Evolutionary conservation across 2,329 filamentous ascomycete genomes (phyloP).

Genomic region (Tolypocladium nubicola): DNA sequence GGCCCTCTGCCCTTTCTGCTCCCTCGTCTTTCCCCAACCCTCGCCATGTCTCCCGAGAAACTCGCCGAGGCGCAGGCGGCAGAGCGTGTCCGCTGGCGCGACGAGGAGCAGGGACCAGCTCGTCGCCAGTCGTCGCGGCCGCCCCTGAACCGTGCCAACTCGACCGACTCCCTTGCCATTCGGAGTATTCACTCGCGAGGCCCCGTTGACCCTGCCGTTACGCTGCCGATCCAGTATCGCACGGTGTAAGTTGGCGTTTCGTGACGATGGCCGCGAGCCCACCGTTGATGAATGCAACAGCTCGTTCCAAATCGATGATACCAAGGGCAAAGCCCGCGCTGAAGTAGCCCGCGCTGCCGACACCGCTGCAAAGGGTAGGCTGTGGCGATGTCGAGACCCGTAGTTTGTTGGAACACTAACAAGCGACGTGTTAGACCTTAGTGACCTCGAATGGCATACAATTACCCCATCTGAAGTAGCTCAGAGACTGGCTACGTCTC

Average conservation of each 20-base stretch:
- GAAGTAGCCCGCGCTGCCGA: slow-evolving; percentile 29
- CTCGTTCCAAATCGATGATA: slow-evolving; percentile 47
- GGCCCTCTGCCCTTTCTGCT: background rate
- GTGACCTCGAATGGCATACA: slow-evolving; percentile 58
- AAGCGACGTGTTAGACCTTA: slow-evolving; percentile 35
- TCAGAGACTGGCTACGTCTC: slow-evolving; percentile 45
- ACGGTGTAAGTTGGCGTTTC: slow-evolving; percentile 30
- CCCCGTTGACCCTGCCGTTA: slow-evolving; percentile 13
- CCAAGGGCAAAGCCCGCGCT: slow-evolving; percentile 32
- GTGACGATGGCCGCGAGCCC: background rate
- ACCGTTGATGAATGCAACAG: slow-evolving; percentile 8
- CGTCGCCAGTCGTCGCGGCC: slow-evolving; percentile 7
- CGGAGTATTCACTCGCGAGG: slow-evolving; percentile 22
- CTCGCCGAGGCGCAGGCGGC: slow-evolving; percentile 4
- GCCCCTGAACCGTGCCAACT: slow-evolving; percentile 12
- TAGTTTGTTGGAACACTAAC: background rate
- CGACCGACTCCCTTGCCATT: slow-evolving; percentile 29
- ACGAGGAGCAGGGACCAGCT: slow-evolving; percentile 20
- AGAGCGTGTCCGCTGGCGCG: slow-evolving; percentile 25
- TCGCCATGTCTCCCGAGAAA: slow-evolving; percentile 7
- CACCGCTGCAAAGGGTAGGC: slow-evolving; percentile 32
- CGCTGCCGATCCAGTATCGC: slow-evolving; percentile 43
- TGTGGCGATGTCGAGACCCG: background rate
- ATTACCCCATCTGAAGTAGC: slow-evolving; percentile 47
- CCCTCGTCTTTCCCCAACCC: background rate